Conservation (phyloP, 2,329 filamentous ascomycete genomes). For the Dactylellina leptospora region DNA sequence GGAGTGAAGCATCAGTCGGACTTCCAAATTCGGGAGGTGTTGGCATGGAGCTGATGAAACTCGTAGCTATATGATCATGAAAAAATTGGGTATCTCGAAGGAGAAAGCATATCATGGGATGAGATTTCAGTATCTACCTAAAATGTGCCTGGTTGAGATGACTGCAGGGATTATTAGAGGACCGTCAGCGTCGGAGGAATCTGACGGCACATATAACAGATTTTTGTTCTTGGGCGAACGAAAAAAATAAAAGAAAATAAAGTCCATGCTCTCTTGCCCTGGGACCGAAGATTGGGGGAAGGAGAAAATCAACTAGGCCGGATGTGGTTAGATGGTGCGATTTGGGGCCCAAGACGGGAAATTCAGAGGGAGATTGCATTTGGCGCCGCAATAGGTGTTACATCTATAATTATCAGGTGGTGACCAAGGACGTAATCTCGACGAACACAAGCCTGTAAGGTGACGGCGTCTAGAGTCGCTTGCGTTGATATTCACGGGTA, state of each 20-base stretch:
- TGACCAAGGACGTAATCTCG: not conserved
- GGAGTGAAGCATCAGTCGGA: not conserved
- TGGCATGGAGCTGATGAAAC: conserved; percentile 13
- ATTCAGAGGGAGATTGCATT: conserved; percentile 41
- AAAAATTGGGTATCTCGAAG: conserved; percentile 25
- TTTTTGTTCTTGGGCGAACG: not conserved
- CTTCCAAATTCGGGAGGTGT: conserved; percentile 35
- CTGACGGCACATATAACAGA: not conserved
- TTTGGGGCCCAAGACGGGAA: not conserved
- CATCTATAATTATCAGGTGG: conserved; percentile 38
- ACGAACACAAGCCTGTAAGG: conserved; percentile 1
- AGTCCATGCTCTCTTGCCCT: not conserved
- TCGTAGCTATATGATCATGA: conserved; percentile 14
- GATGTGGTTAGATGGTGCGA: conserved; percentile 1
- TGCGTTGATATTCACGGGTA: conserved; percentile 12
- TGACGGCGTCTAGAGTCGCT: conserved; percentile 39
- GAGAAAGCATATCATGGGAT: conserved; percentile 5
- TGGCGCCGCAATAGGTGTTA: conserved; percentile 39
- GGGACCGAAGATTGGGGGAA: not conserved
- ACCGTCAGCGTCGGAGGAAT: not conserved
- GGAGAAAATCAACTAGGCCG: not conserved
- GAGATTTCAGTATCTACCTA: conserved; percentile 15
- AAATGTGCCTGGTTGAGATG: not conserved
- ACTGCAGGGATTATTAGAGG: conserved; percentile 1
- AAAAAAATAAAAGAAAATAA: not conserved